Percentiles rank a stretch among this genome's conserved stretches.
Evolutionary conservation across 345 rosid genomes (phyloP).

Genomic region (Citrus glauca): DNA sequence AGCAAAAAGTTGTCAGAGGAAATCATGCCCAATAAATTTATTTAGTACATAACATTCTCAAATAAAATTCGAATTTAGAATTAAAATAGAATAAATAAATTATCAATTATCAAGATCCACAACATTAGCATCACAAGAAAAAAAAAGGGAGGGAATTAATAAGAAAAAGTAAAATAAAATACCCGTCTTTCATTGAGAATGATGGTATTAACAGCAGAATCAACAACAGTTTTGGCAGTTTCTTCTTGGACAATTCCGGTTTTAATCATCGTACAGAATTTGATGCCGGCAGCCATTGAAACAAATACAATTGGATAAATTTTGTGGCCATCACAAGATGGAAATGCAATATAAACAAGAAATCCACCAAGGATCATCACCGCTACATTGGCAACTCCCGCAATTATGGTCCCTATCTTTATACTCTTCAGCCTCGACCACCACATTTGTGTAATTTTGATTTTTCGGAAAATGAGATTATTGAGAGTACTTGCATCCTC

Average conservation of each 20-base stretch:
- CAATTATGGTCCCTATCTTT: constrained; percentile 39
- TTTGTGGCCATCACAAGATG: constrained; percentile 31
- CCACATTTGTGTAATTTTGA: constrained; percentile 22
- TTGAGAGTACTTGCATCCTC: no score
- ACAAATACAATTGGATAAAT: constrained; percentile 36
- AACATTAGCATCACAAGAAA: no score
- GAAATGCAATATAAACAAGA: constrained; percentile 27
- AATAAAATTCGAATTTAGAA: no score
- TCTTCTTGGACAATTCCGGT: constrained; percentile 65
- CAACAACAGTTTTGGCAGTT: constrained; percentile 54
- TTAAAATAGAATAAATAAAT: no score
- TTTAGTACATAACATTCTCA: no score
- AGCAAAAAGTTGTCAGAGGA: no score
- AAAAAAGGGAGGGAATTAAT: no score
- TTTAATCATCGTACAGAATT: constrained; percentile 48
- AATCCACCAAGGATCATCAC: constrained; percentile 49
- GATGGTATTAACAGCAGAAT: constrained; percentile 46
- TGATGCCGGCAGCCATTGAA: constrained; percentile 46
- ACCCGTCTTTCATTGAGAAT: constrained; percentile 62
- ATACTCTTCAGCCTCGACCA: constrained; percentile 36
- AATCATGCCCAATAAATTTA: no score
- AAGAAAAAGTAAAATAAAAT: neutral
- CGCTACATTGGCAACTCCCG: constrained; percentile 44
- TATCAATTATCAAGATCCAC: no score
- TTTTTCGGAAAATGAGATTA: no score